Base-by-base conservation (phyloP, 1,284 basidiomycete genomes). In the Leucoagaricus sp. region DNA sequence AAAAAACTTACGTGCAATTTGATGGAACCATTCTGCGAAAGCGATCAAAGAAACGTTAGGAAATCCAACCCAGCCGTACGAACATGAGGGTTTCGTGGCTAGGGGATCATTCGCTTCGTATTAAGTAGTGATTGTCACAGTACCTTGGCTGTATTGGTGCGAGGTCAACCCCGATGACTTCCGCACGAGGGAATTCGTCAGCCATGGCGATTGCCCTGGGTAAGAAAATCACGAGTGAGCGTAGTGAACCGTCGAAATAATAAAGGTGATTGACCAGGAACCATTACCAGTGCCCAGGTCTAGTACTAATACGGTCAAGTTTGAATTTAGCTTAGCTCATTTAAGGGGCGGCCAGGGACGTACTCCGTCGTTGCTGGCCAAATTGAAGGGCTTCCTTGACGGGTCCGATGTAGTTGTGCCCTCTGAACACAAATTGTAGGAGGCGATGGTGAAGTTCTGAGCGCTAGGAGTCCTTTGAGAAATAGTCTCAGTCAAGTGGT, bases 121-220 rank as follows among this genome's bases (percentile, higher is more conserved):
- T 12, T 41, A 36, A 23, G 40, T 33, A 34, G 25, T 15, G 42
- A 52, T 53, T 59, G 57, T 61, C 61, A 55, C 68, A 72, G 56
- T 70, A 88, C 86, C 79, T 78, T 47, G 84, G 82, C 65, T 88
- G 86, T 45, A 87, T 81, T 54, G 86, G 87, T 12, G 83, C 86
- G 31, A 87, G 75, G 72, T 89, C 87, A 59, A 87, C 76, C 21
- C 85, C 87, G 63, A 84, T 77, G 56, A 89, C 83, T 61, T 86
- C 81, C 53, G 78, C 84, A 55, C 80, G 75, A 42, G 82, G 83
- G 65, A 87, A 87, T 67, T 86, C 84, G 63, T 86, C 84, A 41
- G 86, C 86, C 70, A 88, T 81, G 67, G 83, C 80, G 58, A 86
- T 80, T 25, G 83, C 82, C 84, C 83, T 86, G 57, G 40, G 50